phyloP scores from a whole-genome alignment of 306 rosid genomes.

The cucumber (Cucumis sativus) region Cucumber_9930_V3 NC_026655.2:32513001-32513500 shows the following conservation, averaged over 20 bases:
- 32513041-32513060: background rate
- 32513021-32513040: background rate
- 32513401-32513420: background rate
- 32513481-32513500: background rate
- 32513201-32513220: slow-evolving; percentile 96
- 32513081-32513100: background rate
- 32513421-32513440: background rate
- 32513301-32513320: background rate
- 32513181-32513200: slow-evolving; percentile 32
- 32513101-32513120: background rate
- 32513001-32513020: background rate
- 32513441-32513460: background rate
- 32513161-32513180: background rate
- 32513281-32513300: slow-evolving; percentile 72
- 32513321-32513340: background rate
- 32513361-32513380: background rate
- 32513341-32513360: background rate
- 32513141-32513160: background rate
- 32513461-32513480: background rate
- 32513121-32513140: background rate
- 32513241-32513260: slow-evolving; percentile 81
- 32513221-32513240: slow-evolving; percentile 83
- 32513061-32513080: background rate
- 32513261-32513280: slow-evolving; percentile 84
- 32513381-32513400: background rate